phyloP scores from a whole-genome alignment of 164 flowering plant species.

The Liquidambar formosana region DNA sequence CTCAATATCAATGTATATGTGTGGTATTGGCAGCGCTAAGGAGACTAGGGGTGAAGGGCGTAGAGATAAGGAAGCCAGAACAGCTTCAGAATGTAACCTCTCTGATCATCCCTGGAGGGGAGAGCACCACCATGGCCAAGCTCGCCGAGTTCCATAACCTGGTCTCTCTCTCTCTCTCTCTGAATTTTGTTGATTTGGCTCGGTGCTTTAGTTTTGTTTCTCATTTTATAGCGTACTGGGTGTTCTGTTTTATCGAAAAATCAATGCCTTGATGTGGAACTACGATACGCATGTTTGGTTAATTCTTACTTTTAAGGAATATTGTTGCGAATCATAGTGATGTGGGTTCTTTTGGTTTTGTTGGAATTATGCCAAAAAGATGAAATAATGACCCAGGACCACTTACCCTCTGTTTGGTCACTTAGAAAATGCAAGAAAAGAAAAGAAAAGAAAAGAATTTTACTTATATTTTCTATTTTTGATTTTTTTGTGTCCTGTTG shows the following conservation, averaged over 20 bases:
- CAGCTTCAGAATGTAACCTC: conserved; percentile 63
- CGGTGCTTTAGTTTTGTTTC: too few species aligned
- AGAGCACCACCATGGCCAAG: conserved; percentile 98
- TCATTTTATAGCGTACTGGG: too few species aligned
- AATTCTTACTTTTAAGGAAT: too few species aligned
- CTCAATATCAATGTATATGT: not conserved
- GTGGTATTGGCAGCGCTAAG: conserved; percentile 46
- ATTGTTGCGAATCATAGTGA: not conserved
- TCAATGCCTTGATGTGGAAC: too few species aligned
- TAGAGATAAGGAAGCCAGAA: conserved; percentile 86
- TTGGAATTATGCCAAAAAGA: not conserved
- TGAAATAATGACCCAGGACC: not conserved
- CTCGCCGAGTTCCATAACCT: conserved; percentile 87
- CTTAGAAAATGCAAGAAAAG: not conserved
- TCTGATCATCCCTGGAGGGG: conserved; percentile 96
- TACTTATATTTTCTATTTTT: too few species aligned
- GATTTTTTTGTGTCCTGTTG: not conserved
- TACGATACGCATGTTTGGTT: too few species aligned
- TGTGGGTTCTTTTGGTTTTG: not conserved
- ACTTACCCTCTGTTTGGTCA: not conserved
- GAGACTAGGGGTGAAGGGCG: conserved; percentile 80
- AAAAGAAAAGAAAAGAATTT: not conserved
- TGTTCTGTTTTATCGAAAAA: too few species aligned
- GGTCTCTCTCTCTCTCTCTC: conserved; percentile 36
- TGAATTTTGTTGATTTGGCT: too few species aligned